Percentiles rank a stretch among this genome's conserved stretches.
phyloP scores from a whole-genome alignment of 1,284 basidiomycete species.

The Rhodotorula sp. region DNA sequence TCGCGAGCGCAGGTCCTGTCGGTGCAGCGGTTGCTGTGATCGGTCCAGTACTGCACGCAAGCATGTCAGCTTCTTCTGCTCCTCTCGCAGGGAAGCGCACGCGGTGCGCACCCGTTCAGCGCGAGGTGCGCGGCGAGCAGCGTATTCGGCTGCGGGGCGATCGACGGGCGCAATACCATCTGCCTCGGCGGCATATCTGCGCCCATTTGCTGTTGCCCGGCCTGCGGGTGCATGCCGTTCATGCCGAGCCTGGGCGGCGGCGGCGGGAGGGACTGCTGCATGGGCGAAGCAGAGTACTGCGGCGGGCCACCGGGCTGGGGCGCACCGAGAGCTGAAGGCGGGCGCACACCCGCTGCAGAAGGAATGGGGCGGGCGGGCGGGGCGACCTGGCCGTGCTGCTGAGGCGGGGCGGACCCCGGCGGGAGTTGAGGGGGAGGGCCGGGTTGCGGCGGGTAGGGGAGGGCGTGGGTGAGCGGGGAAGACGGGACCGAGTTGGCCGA shows the following conservation, averaged over 20 bases:
- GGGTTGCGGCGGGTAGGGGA: not conserved
- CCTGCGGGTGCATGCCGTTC: not conserved
- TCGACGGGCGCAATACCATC: not conserved
- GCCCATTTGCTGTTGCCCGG: not conserved
- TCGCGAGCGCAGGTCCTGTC: constrained; percentile 24
- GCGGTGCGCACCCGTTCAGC: constrained; percentile 23
- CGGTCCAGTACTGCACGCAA: constrained; percentile 25
- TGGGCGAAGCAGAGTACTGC: not conserved
- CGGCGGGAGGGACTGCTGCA: not conserved
- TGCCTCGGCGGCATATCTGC: not conserved
- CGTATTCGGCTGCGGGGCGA: constrained; percentile 7
- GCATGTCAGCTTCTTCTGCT: not conserved
- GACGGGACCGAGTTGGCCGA: not conserved
- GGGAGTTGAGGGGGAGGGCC: not conserved
- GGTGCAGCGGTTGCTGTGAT: constrained; percentile 32
- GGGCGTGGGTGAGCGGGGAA: not conserved
- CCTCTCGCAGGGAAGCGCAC: not conserved
- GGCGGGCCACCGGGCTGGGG: not conserved
- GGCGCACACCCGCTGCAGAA: not conserved
- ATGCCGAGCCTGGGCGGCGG: not conserved
- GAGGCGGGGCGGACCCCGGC: not conserved
- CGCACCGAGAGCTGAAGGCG: not conserved
- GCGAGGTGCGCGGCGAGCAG: constrained; percentile 35
- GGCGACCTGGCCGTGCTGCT: not conserved
- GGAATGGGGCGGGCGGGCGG: not conserved